Conservation (phyloP, 352 stramenopile species). For the Phytophthora megakarya region DNA sequence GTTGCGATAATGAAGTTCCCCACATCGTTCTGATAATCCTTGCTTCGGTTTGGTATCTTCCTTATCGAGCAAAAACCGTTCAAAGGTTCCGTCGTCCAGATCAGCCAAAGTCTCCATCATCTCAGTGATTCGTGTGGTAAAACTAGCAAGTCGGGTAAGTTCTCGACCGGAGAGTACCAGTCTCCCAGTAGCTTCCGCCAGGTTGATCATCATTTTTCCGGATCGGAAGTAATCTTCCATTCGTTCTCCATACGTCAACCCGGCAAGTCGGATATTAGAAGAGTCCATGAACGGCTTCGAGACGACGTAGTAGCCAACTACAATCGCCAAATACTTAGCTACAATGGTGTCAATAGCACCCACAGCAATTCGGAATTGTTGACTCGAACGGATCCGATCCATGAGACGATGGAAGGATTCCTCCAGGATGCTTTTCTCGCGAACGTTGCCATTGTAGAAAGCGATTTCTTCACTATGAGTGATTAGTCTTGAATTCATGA, state of each 20-base stretch:
- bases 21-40: no score
- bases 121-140: conserved; percentile 76
- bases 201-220: conserved; percentile 87
- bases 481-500: conserved; percentile 89
- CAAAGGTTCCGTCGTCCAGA: no score
- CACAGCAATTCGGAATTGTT: no score
- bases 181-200: conserved; percentile 83
- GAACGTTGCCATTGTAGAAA: conserved; percentile 91
- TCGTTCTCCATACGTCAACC: conserved; percentile 76
- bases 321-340: no score
- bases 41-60: conserved; percentile 76
- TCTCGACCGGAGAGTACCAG: conserved; percentile 87
- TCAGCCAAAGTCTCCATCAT: conserved; percentile 81
- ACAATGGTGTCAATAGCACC: no score
- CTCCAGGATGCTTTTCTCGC: conserved; percentile 82
- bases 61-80: no score
- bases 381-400: no score
- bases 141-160: conserved; percentile 81
- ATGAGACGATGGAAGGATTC: no score
- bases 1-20: conserved; percentile 54
- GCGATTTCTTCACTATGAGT: conserved; percentile 91
- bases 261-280: no score
- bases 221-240: conserved; percentile 89
- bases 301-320: no score
- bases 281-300: no score